Percentiles rank a stretch among this genome's conserved stretches.
These are phyloP conservation scores for Fonsecaea multimorphosa DNA, from an alignment of 2,329 filamentous ascomycete species.

Conservation along the genomic window DNA sequence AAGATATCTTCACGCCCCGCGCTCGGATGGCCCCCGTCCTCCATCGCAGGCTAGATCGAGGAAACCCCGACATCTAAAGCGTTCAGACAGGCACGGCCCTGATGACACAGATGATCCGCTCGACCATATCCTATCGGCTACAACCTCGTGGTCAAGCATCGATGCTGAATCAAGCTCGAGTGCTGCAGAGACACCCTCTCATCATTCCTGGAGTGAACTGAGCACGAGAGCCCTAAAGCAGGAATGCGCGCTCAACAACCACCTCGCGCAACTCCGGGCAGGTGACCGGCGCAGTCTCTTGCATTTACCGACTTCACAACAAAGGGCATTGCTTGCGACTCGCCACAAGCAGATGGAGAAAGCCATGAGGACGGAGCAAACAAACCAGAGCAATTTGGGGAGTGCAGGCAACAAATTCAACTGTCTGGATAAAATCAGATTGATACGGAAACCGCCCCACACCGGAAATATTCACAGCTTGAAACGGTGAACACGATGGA, in stretches of 20 bases:
- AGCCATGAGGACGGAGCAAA: constrained; percentile 35
- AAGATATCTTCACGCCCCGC: constrained; percentile 10
- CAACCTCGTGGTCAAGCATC: constrained; percentile 10
- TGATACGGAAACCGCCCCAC: constrained; percentile 33
- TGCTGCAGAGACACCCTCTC: constrained; percentile 16
- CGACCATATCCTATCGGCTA: constrained; percentile 12
- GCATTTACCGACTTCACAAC: constrained; percentile 43
- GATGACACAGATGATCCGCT: constrained; percentile 13
- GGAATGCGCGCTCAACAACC: constrained; percentile 34
- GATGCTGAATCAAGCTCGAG: constrained; percentile 21
- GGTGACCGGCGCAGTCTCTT: constrained; percentile 41
- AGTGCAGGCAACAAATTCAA: constrained; percentile 29
- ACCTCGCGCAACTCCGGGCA: constrained; percentile 41
- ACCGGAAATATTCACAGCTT: constrained; percentile 28
- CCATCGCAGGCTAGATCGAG: constrained; percentile 24
- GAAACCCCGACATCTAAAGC: constrained; percentile 23
- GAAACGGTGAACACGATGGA: constrained; percentile 23
- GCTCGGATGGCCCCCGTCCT: constrained; percentile 24
- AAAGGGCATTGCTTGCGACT: constrained; percentile 41
- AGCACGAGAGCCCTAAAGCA: constrained; percentile 33
- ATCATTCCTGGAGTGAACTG: constrained; percentile 10
- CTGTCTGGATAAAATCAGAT: constrained; percentile 29
- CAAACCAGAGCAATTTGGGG: constrained; percentile 24
- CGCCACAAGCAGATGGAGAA: constrained; percentile 43
- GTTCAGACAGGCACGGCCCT: constrained; percentile 12